Conservation (phyloP, 805 yeast species). For the Scheffersomyces lignosus region DNA sequence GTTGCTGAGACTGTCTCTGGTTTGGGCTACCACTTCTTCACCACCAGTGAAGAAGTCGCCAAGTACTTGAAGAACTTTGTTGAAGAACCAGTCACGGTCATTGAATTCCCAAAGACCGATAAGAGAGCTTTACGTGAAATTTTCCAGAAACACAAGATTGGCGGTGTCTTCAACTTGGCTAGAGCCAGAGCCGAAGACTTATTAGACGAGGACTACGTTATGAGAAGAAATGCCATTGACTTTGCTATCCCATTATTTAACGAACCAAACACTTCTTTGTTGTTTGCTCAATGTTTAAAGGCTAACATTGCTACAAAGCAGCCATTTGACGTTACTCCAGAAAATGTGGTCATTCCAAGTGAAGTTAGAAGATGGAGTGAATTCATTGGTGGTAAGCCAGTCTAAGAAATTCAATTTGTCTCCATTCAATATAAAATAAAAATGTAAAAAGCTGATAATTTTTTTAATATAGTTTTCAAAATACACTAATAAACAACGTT, state of each 20-base stretch:
- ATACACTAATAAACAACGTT: no score
- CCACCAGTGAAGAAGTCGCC: slow-evolving; percentile 72
- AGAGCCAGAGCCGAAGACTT: slow-evolving; percentile 82
- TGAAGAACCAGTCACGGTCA: slow-evolving; percentile 53
- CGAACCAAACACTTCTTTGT: slow-evolving; percentile 89
- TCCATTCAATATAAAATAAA: no score
- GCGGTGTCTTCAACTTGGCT: slow-evolving; percentile 91
- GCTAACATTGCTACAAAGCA: slow-evolving; percentile 61
- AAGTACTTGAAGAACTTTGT: slow-evolving; percentile 59
- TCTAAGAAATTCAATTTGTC: slow-evolving; percentile 44
- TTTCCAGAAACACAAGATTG: slow-evolving; percentile 81
- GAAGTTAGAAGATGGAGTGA: slow-evolving; percentile 98
- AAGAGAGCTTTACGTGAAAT: slow-evolving; percentile 92
- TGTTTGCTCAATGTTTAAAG: slow-evolving; percentile 82
- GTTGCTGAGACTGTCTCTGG: slow-evolving; percentile 66
- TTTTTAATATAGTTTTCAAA: no score
- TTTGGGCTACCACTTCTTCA: slow-evolving; percentile 79
- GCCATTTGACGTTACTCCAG: slow-evolving; percentile 41
- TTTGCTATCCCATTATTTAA: slow-evolving; percentile 95
- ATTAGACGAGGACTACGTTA: slow-evolving; percentile 87
- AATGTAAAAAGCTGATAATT: no score
- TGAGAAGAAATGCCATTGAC: slow-evolving; percentile 99
- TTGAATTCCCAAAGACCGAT: slow-evolving; percentile 90
- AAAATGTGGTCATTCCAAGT: slow-evolving; percentile 61
- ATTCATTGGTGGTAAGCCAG: slow-evolving; percentile 91